Evolutionary conservation across 768 basidiomycete species (phyloP).

Genomic region (Suillus paluster): DNA sequence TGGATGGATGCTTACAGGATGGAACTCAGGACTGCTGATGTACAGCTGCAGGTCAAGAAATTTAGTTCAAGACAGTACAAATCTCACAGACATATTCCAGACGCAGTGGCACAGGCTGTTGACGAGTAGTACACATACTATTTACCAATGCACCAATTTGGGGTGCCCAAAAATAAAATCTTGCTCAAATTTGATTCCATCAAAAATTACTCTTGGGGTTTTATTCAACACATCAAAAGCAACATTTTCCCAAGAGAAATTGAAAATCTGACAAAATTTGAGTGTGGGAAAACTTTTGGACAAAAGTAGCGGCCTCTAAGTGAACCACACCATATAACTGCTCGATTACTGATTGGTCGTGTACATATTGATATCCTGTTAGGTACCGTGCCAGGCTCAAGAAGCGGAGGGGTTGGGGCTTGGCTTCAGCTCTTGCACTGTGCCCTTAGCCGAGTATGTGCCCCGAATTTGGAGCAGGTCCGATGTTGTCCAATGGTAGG

Average conservation of each 20-base stretch:
- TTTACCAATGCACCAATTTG: constrained; percentile 16
- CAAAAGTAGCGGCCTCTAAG: constrained; percentile 18
- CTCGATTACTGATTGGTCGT: too few species aligned
- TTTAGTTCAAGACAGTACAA: constrained; percentile 21
- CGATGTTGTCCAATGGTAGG: too few species aligned
- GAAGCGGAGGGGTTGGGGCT: too few species aligned
- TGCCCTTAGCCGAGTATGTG: too few species aligned
- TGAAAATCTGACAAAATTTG: constrained; percentile 9
- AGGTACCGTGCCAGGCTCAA: too few species aligned
- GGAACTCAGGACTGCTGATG: constrained; percentile 17
- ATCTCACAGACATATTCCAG: constrained; percentile 12
- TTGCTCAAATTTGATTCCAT: constrained; percentile 17
- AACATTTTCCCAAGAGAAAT: constrained; percentile 21
- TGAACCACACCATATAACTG: constrained; percentile 10
- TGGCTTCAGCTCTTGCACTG: too few species aligned
- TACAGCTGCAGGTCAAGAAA: constrained; percentile 16
- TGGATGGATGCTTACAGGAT: constrained; percentile 24
- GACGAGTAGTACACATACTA: constrained; percentile 3
- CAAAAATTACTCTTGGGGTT: constrained; percentile 17
- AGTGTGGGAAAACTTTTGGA: constrained; percentile 1
- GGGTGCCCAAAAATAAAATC: neutral
- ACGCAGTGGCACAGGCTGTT: constrained; percentile 1
- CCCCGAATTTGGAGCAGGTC: too few species aligned
- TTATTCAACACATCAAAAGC: constrained; percentile 11
- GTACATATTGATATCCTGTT: too few species aligned